A percentile compares a stretch with the other conserved stretches of the same genome.
These are phyloP conservation scores for Chenopodium formosanum DNA, from an alignment of 148 eudicot genomes.

Conservation along the genomic window DNA sequence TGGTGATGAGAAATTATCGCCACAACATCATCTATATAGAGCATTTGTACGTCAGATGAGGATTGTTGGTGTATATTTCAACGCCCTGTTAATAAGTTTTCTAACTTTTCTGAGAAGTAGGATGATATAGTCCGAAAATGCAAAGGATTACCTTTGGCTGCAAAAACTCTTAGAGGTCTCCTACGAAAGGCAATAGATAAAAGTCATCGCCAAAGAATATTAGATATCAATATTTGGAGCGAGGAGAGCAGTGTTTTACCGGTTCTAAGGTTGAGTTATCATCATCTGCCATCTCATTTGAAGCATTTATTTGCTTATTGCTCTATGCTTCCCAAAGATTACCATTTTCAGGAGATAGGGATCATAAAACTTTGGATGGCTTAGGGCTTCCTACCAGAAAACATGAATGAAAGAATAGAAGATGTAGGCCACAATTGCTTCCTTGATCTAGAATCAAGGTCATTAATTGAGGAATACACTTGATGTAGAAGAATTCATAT, in stretches of 20 bases:
- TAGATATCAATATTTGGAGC: background rate
- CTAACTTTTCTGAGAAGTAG: background rate
- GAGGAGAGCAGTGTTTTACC: background rate
- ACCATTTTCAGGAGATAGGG: background rate
- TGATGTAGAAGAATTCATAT: no score
- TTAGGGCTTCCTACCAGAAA: background rate
- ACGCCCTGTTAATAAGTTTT: no score
- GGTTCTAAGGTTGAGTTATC: background rate
- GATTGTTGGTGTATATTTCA: slow-evolving; percentile 7
- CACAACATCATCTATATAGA: background rate
- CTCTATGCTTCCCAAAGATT: background rate
- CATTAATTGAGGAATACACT: background rate
- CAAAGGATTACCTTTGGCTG: slow-evolving; percentile 16
- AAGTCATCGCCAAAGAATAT: background rate
- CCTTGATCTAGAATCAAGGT: background rate
- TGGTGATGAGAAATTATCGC: background rate
- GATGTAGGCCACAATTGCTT: background rate
- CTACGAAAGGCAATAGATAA: background rate
- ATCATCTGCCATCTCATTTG: background rate
- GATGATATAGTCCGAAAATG: background rate
- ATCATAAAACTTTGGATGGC: background rate
- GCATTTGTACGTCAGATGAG: background rate
- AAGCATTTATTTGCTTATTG: background rate
- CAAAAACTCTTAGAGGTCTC: slow-evolving; percentile 3
- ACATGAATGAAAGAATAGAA: background rate